Evolutionary conservation across 768 basidiomycete species (phyloP), one percentile per base, ranked within the genome.

Genomic region (Auricularia cornea): DNA sequence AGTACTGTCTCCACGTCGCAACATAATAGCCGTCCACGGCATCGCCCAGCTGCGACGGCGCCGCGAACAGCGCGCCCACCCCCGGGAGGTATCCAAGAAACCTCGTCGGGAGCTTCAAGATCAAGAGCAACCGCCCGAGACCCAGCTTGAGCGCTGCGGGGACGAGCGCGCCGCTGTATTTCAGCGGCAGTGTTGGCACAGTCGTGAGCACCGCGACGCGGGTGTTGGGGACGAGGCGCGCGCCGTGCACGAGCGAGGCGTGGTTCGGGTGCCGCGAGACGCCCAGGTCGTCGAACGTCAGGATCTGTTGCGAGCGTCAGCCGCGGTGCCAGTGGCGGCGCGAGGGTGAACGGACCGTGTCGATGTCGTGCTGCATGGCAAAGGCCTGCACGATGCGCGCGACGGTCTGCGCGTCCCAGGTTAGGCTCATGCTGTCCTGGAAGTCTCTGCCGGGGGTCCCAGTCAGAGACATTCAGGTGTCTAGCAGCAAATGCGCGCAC

Each of bases 181-280:
- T n/a, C 12, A 28, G 20, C n/a, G 28, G n/a, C 2, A n/a, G n/a
- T n/a, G 2, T 52, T 26, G 3, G 44, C 11, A 48, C 20, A 18
- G 54, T 57, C 16, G 26, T 26, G 4, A 57, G 30, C 18, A 30
- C 28, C 2, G 54, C 54, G 26, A 57, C 30, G 23, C 54, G 54
- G 10, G 26, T 26, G 12, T 26, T 26, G 1, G 23, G 30, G 12
- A 57, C 4, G 18, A 57, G 26, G 10, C 16, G 28, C 11, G 54
- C 82, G 41, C 87, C 89, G 26, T 74, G 71, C 8, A 81, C 83
- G 20, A 94, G 78, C 1, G 92, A 86, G 66, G 77, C 80, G 73
- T 97, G 94, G 71, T 97, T 97, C 2, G 90, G 90, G 70, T 96
- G 94, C 3, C 77, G 78, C n/a, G 94, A 92, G 16, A 96, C 77